Percentiles rank a stretch among this genome's conserved stretches.
These are phyloP conservation scores for Fusarium nygamai DNA, from an alignment of 2,329 filamentous ascomycete genomes.

Conservation along the genomic window DNA sequence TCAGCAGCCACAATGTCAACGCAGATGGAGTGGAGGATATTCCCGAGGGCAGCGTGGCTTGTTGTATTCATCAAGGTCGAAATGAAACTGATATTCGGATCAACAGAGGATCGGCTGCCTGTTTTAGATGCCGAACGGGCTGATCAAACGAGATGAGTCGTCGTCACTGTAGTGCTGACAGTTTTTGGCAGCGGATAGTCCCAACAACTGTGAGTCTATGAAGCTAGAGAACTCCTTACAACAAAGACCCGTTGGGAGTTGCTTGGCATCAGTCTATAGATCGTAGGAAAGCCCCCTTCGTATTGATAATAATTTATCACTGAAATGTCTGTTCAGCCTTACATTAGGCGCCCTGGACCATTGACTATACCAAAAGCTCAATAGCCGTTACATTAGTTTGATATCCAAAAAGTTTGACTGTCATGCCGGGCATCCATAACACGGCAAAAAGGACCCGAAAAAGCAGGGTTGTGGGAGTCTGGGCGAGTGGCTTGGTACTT, in stretches of 20 bases:
- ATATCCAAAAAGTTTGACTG: neutral
- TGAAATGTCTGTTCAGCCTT: constrained; percentile 9
- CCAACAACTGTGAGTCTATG: neutral
- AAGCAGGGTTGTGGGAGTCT: constrained; percentile 43
- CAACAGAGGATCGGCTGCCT: constrained; percentile 6
- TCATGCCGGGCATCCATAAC: constrained; percentile 22
- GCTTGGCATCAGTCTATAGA: neutral
- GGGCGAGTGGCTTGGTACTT: constrained; percentile 46
- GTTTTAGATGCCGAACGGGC: neutral
- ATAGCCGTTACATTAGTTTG: neutral
- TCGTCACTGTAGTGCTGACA: neutral
- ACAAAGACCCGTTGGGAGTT: neutral
- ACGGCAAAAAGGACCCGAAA: constrained; percentile 39
- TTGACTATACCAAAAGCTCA: neutral
- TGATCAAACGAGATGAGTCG: neutral
- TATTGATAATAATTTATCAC: neutral
- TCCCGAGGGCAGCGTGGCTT: constrained; percentile 9
- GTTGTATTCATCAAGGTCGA: neutral
- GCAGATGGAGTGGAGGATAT: neutral
- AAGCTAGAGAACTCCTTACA: neutral
- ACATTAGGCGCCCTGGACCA: neutral
- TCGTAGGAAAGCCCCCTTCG: neutral
- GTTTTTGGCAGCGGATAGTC: neutral
- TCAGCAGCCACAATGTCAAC: constrained; percentile 14
- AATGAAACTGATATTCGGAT: constrained; percentile 26